Base-by-base conservation (phyloP, 2,329 filamentous ascomycete species). In the Cordyceps fumosorosea region DNA sequence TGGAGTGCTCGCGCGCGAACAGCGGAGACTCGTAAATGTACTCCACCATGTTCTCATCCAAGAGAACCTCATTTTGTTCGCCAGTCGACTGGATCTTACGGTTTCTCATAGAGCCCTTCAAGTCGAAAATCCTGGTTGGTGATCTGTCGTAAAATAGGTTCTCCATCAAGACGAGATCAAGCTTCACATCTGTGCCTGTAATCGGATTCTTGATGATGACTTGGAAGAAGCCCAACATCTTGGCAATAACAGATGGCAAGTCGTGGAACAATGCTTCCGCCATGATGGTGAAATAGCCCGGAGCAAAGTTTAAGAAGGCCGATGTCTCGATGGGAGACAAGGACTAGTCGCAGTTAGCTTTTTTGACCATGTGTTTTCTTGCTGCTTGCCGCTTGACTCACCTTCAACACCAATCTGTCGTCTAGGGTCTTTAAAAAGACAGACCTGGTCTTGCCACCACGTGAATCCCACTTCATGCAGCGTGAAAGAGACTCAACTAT, bases 11-110 rank as follows among this genome's bases (percentile, higher is more conserved):
- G 53, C 96, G 87, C 11, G 93, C 89, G 73, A 99, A 99, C 18
- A 99, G 82, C 0, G 95, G 96, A 2, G 91, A 96, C 73, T 99
- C 95, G 69, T 96, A 99, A 66, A 99, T 98, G 73, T 96, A 98
- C 73, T 99, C 96, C 11, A 99, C 95, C 83, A 99, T 95, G 75
- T 99, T 99, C 72, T 99, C 96, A 71, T 99, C 95, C 1, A 99
- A 82, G 3, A 99, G 84, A 3, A 99, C 95, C 75, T 99, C 95
- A 67, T 98, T 95, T 66, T 93, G 90, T 75, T 98, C 91, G 58
- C 95, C 96, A 0, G 95, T 99, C 32, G 89, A 91, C 71, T 98
- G 89, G 52, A 98, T 96, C 73, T 96, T 97, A 70, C 95, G 91
- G 76, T 99, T 99, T 53, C 95, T 88, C 95, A 99, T 99, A 10